A percentile compares a stretch with the other conserved stretches of the same genome.
phyloP scores from a whole-genome alignment of 768 basidiomycete species.

The Calocera cornea region DNA sequence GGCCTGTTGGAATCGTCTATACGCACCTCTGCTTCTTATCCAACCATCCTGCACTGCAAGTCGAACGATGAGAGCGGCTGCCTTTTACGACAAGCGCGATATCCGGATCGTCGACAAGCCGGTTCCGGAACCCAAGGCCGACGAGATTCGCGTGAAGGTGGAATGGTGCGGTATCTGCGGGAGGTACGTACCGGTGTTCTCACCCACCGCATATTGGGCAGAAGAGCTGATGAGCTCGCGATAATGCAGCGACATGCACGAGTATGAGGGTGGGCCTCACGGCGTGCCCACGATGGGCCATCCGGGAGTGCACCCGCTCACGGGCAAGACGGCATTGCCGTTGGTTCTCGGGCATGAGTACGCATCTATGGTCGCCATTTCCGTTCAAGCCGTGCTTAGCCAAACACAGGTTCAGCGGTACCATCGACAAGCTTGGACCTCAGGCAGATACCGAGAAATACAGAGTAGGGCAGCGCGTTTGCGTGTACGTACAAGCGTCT shows the following conservation, averaged over 20 bases:
- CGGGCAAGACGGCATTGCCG: slow-evolving; percentile 29
- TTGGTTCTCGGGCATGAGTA: slow-evolving; percentile 37
- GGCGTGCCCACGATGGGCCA: slow-evolving; percentile 24
- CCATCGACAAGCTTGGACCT: slow-evolving; percentile 19
- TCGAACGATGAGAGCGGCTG: slow-evolving; percentile 5
- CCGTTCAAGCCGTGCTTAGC: not conserved
- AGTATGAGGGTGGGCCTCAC: slow-evolving; percentile 25
- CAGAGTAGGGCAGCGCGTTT: slow-evolving; percentile 26
- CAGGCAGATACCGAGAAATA: slow-evolving; percentile 25
- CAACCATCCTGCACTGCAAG: not conserved
- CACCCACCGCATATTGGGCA: not conserved
- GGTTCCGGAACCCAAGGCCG: slow-evolving; percentile 23
- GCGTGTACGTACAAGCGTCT: slow-evolving; percentile 13
- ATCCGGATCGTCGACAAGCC: slow-evolving; percentile 5
- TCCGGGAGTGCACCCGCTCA: slow-evolving; percentile 24
- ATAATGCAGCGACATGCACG: slow-evolving; percentile 32
- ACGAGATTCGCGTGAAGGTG: slow-evolving; percentile 32
- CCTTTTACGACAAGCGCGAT: slow-evolving; percentile 5
- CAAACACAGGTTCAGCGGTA: slow-evolving; percentile 8
- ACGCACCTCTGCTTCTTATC: not conserved
- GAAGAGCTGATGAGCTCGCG: slow-evolving; percentile 27
- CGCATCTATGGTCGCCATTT: not conserved
- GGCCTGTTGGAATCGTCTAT: not conserved
- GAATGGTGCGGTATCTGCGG: slow-evolving; percentile 18
- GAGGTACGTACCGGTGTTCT: slow-evolving; percentile 5